phyloP scores from a whole-genome alignment of 129 eudicot species.

The carrot (Daucus carota) region DH1_v3.0 NC_030383.2:3908501-3909000 shows the following conservation, averaged over 20 bases:
- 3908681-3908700: constrained; percentile 46
- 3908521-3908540: constrained; percentile 34
- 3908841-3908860: no score
- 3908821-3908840: no score
- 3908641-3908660: neutral
- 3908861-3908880: no score
- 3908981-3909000: no score
- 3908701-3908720: constrained; percentile 30
- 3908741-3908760: constrained; percentile 41
- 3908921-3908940: no score
- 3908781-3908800: no score
- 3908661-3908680: neutral
- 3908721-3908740: constrained; percentile 70
- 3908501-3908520: constrained; percentile 46
- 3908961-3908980: no score
- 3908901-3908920: no score
- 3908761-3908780: constrained; percentile 31
- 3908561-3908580: constrained; percentile 32
- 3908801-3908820: no score
- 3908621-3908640: neutral
- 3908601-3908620: neutral
- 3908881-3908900: no score
- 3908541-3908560: constrained; percentile 44
- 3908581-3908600: neutral
- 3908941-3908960: no score